These are phyloP conservation scores for Beauveria scarabaeidicola DNA, from an alignment of 2,329 filamentous ascomycete species.

Conservation along the genomic window DNA sequence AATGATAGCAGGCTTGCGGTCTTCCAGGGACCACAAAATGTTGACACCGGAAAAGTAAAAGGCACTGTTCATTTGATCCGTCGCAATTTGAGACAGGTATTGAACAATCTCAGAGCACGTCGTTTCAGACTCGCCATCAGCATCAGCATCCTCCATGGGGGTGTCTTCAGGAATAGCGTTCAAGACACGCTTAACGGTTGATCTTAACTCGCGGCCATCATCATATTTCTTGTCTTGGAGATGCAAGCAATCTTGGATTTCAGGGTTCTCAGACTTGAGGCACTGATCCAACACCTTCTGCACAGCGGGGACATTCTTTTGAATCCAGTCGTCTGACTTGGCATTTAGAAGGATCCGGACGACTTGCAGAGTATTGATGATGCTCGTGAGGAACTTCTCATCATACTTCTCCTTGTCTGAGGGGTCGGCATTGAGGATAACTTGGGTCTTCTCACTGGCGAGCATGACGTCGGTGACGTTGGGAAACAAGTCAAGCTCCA, in stretches of 20 bases:
- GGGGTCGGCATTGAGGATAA: constrained; percentile 50
- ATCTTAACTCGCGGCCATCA: constrained; percentile 60
- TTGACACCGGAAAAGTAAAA: constrained; percentile 87
- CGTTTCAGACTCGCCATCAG: constrained; percentile 73
- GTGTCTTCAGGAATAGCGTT: constrained; percentile 75
- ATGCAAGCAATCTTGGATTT: constrained; percentile 90
- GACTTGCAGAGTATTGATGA: constrained; percentile 90
- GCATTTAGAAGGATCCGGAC: constrained; percentile 81
- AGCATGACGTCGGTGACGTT: constrained; percentile 84
- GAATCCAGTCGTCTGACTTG: constrained; percentile 85
- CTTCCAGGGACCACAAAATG: constrained; percentile 83
- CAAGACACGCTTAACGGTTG: constrained; percentile 73
- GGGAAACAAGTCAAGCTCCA: constrained; percentile 84
- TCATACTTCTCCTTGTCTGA: constrained; percentile 64
- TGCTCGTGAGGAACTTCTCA: constrained; percentile 75
- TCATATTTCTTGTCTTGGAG: constrained; percentile 61
- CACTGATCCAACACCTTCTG: constrained; percentile 88
- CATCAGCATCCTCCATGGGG: constrained; percentile 67
- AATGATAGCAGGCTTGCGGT: constrained; percentile 76
- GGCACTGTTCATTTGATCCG: constrained; percentile 71
- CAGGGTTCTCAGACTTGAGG: constrained; percentile 77
- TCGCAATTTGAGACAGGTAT: constrained; percentile 76
- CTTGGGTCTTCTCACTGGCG: constrained; percentile 66
- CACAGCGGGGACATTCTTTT: constrained; percentile 65
- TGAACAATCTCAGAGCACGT: constrained; percentile 80